Percentiles rank a stretch among this genome's conserved stretches.
These are phyloP conservation scores for Aspergillus conjunctus DNA, from an alignment of 495 filamentous ascomycete genomes.

Conservation along the genomic window DNA sequence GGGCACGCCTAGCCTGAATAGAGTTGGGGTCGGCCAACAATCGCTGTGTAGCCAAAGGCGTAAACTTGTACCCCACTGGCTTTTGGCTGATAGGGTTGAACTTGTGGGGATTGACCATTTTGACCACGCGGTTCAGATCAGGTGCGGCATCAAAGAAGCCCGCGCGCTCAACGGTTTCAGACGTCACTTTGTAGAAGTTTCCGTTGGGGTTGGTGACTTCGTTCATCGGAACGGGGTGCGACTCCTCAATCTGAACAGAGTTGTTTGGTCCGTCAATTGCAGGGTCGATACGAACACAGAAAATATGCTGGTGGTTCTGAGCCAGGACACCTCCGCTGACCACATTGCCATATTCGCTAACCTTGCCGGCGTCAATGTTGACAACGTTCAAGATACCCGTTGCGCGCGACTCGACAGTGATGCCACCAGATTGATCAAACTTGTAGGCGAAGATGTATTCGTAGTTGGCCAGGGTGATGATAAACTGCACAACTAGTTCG, in stretches of 20 bases:
- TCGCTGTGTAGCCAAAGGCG: constrained; percentile 72
- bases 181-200: constrained; percentile 68
- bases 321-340: constrained; percentile 86
- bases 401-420: constrained; percentile 79
- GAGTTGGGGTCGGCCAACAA: constrained; percentile 74
- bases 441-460: constrained; percentile 88
- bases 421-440: constrained; percentile 83
- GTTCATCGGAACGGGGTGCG: constrained; percentile 70
- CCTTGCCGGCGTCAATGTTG: constrained; percentile 70
- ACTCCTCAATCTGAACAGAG: constrained; percentile 71
- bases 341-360: constrained; percentile 72
- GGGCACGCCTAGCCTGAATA: constrained; percentile 75
- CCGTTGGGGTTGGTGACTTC: constrained; percentile 77
- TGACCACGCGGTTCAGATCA: constrained; percentile 71
- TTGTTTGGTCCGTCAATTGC: constrained; percentile 76
- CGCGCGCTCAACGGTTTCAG: constrained; percentile 63
- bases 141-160: constrained; percentile 70
- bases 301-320: constrained; percentile 87
- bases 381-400: constrained; percentile 88
- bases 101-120: constrained; percentile 73
- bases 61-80: constrained; percentile 81
- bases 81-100: constrained; percentile 74
- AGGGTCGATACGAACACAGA: constrained; percentile 87
- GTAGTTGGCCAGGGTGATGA: constrained; percentile 82
- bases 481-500: constrained; percentile 71